Conservation (phyloP, 2,329 filamentous ascomycete species). For the Pseudogymnoascus sp. region DNA sequence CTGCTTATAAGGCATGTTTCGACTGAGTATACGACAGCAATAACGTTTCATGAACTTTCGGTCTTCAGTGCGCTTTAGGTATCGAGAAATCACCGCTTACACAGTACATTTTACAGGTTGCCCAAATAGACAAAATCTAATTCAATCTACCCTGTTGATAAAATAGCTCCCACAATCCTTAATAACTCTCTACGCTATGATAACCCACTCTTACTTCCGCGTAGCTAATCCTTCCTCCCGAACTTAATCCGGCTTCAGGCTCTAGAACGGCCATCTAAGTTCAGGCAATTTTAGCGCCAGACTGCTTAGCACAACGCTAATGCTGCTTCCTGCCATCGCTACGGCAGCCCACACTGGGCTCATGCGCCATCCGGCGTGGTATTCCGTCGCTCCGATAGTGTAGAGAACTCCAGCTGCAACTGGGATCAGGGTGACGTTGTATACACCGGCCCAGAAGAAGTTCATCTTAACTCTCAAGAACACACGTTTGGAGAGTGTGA, state of each 20-base stretch:
- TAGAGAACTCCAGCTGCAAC: conserved; percentile 77
- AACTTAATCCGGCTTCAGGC: not conserved
- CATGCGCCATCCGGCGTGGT: not conserved
- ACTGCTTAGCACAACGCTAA: not conserved
- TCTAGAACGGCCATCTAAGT: not conserved
- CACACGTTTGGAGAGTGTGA: conserved; percentile 63
- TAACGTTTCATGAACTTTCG: no score
- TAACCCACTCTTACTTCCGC: not conserved
- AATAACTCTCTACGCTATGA: not conserved
- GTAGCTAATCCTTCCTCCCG: not conserved
- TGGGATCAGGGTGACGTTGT: conserved; percentile 72
- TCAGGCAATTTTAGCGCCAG: not conserved
- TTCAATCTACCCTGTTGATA: not conserved
- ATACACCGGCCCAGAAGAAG: conserved; percentile 78
- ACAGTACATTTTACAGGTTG: not conserved
- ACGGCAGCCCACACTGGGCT: not conserved
- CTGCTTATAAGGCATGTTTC: no score
- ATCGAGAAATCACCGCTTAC: no score
- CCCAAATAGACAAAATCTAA: not conserved
- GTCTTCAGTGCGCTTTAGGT: no score
- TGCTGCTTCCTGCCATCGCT: not conserved
- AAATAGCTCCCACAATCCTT: not conserved
- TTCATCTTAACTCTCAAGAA: conserved; percentile 77
- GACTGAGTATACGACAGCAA: no score
- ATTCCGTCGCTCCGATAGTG: conserved; percentile 11